These are phyloP conservation scores for Speleostelium caveatum DNA, from an alignment of 78 protist genomes.

Conservation along the genomic window DNA sequence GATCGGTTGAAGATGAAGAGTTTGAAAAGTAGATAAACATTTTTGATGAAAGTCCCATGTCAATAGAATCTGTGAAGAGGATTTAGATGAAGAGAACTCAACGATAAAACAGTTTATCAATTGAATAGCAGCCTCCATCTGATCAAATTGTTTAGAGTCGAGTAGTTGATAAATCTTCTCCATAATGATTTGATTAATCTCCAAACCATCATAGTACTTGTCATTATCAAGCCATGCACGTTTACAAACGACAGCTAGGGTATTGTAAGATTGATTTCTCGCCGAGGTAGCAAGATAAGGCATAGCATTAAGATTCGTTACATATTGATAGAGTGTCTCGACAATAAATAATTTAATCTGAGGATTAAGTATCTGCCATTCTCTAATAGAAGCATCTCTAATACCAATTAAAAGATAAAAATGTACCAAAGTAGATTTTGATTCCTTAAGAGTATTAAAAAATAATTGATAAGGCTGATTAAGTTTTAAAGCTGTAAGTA, in stretches of 20 bases:
- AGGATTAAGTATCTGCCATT: constrained; percentile 36
- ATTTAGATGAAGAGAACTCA: constrained; percentile 22
- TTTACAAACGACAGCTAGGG: constrained; percentile 50
- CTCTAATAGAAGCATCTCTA: constrained; percentile 45
- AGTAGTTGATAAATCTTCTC: not conserved
- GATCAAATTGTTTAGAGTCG: not conserved
- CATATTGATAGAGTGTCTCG: constrained; percentile 13
- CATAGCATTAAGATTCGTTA: not conserved
- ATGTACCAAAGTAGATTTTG: constrained; percentile 19
- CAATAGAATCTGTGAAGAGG: constrained; percentile 30
- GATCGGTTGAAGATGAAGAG: constrained; percentile 9
- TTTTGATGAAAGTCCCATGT: constrained; percentile 64
- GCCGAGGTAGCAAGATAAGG: not conserved
- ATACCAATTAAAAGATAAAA: constrained; percentile 30
- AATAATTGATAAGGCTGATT: constrained; percentile 32
- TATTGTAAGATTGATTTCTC: constrained; percentile 28
- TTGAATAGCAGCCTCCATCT: constrained; percentile 10
- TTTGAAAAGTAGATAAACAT: constrained; percentile 28
- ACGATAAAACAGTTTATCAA: not conserved
- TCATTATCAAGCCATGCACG: constrained; percentile 62
- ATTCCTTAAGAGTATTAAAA: not conserved
- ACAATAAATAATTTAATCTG: not conserved
- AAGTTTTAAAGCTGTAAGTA: not conserved
- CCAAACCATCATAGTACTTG: not conserved
- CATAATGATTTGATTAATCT: not conserved